Conservation (phyloP, 306 rosid species). For the Hippophae gyantsensis region DNA sequence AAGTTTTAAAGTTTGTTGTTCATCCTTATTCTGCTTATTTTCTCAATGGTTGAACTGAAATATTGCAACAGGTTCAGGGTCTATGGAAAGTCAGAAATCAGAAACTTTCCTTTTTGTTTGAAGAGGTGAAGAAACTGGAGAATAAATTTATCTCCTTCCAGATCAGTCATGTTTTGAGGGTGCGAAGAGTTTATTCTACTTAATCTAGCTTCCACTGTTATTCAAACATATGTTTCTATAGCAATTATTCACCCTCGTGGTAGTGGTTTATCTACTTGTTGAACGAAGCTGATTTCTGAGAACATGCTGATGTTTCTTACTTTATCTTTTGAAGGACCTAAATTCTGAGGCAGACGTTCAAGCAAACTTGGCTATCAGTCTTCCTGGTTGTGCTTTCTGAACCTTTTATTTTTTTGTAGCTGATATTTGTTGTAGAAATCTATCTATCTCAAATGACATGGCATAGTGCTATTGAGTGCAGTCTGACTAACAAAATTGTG, state of each 20-base stretch:
- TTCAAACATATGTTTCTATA: not conserved
- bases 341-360: slow-evolving; percentile 87
- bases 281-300: slow-evolving; percentile 9
- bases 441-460: too few species aligned
- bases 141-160: slow-evolving; percentile 60
- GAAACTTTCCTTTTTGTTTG: slow-evolving; percentile 44
- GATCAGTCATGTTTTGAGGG: slow-evolving; percentile 82
- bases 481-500: too few species aligned
- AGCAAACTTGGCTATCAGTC: slow-evolving; percentile 70
- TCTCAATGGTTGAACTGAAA: slow-evolving; percentile 13
- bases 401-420: slow-evolving; percentile 3
- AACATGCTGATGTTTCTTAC: slow-evolving; percentile 19
- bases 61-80: slow-evolving; percentile 66
- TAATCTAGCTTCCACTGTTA: not conserved
- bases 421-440: not conserved
- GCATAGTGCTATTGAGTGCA: too few species aligned
- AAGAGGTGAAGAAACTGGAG: slow-evolving; percentile 64
- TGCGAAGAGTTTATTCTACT: slow-evolving; percentile 28
- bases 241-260: not conserved
- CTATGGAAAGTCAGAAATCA: slow-evolving; percentile 66
- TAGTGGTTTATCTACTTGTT: not conserved
- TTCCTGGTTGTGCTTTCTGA: slow-evolving; percentile 52
- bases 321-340: slow-evolving; percentile 34
- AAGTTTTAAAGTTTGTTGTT: too few species aligned
- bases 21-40: not conserved